A percentile compares a stretch with the other conserved stretches of the same genome.
phyloP scores from a whole-genome alignment of 768 basidiomycete genomes.

The Naganishia randhawae region DNA sequence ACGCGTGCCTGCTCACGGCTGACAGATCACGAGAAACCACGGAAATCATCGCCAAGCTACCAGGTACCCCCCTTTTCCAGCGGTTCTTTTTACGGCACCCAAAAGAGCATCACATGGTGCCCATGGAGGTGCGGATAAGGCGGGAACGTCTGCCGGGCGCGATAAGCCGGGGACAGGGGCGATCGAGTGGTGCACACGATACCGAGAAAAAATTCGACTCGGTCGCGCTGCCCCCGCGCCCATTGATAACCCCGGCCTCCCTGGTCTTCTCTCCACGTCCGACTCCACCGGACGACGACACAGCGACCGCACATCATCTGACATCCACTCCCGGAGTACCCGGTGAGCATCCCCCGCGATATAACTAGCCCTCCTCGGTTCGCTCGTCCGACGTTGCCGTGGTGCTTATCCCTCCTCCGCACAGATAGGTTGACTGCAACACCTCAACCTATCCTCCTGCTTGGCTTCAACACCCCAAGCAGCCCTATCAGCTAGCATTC shows the following conservation, averaged over 20 bases:
- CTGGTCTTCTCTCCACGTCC: conserved; percentile 4
- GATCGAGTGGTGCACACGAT: conserved; percentile 16
- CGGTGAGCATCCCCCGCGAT: background rate
- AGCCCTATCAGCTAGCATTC: background rate
- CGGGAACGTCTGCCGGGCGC: no score
- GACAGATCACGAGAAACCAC: no score
- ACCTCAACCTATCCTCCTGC: background rate
- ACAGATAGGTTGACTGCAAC: background rate
- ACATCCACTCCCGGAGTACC: background rate
- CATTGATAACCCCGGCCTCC: conserved; percentile 1
- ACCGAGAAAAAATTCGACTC: conserved; percentile 3
- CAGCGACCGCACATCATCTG: background rate
- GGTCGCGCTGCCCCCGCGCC: background rate
- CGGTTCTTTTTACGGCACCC: background rate
- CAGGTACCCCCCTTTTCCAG: background rate
- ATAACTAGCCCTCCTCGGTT: conserved; percentile 1
- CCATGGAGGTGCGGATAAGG: background rate
- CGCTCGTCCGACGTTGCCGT: background rate
- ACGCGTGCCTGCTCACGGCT: no score
- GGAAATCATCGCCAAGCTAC: no score
- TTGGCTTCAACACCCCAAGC: background rate
- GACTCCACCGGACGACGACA: conserved; percentile 23
- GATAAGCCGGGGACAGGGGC: no score
- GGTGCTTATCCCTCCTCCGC: no score
- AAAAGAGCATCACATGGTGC: background rate